These are phyloP conservation scores for Mucor sp. DNA, from an alignment of 371 early-diverging fungal genomes.

Conservation along the genomic window DNA sequence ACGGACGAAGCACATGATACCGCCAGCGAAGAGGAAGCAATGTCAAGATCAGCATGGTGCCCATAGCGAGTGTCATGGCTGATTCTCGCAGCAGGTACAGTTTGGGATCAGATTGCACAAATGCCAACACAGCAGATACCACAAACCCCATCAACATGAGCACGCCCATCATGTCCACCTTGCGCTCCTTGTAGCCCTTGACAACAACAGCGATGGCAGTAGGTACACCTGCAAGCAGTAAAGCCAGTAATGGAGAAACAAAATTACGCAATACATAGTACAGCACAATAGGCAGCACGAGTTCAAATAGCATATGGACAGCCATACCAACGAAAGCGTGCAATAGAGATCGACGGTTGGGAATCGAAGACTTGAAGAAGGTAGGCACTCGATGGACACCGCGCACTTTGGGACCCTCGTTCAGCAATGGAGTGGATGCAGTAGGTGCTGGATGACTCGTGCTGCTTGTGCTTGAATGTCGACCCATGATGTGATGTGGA, in stretches of 20 bases:
- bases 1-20: constrained; percentile 34
- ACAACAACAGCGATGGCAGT: constrained; percentile 38
- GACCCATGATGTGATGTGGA: not conserved
- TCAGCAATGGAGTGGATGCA: constrained; percentile 23
- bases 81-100: constrained; percentile 53
- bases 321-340: constrained; percentile 38
- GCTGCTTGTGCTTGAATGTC: not conserved
- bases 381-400: constrained; percentile 37
- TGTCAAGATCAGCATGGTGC: constrained; percentile 42
- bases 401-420: constrained; percentile 12
- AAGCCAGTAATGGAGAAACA: constrained; percentile 40
- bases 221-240: constrained; percentile 48
- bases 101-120: constrained; percentile 50
- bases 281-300: constrained; percentile 42
- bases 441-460: not conserved
- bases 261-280: constrained; percentile 45
- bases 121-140: constrained; percentile 46
- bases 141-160: constrained; percentile 50
- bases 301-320: constrained; percentile 40
- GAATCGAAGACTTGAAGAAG: constrained; percentile 42
- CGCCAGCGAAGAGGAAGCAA: constrained; percentile 42
- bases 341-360: constrained; percentile 40
- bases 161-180: constrained; percentile 49
- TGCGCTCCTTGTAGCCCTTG: constrained; percentile 35
- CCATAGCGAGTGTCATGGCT: constrained; percentile 51